Conservation (phyloP, 1,284 basidiomycete genomes). For the Ganoderma boninense region DNA sequence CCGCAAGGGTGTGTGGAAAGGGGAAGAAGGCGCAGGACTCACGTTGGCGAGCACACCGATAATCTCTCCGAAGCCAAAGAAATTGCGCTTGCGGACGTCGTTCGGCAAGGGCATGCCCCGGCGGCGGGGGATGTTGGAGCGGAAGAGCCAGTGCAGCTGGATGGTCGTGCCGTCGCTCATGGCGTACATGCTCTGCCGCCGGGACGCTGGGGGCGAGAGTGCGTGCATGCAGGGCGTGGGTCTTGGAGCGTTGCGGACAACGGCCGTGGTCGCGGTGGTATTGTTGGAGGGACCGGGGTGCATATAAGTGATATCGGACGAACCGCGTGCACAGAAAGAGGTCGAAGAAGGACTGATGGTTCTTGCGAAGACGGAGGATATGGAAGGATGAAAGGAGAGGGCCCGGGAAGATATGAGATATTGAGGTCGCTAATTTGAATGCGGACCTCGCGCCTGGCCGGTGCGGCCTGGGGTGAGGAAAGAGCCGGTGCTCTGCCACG, state of each 20-base stretch:
- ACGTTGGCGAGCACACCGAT: slow-evolving; percentile 80
- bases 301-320: slow-evolving; percentile 25
- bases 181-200: slow-evolving; percentile 38
- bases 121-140: slow-evolving; percentile 72
- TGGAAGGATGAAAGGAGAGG: slow-evolving; percentile 27
- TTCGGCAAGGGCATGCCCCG: slow-evolving; percentile 64
- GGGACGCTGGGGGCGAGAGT: slow-evolving; percentile 35
- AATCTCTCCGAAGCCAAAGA: slow-evolving; percentile 84
- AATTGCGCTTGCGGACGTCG: slow-evolving; percentile 69
- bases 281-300: slow-evolving; percentile 33
- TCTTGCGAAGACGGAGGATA: slow-evolving; percentile 26
- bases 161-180: slow-evolving; percentile 33
- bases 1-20: background rate
- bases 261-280: slow-evolving; percentile 25
- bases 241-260: slow-evolving; percentile 27
- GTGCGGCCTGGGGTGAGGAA: slow-evolving; percentile 24
- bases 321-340: slow-evolving; percentile 18
- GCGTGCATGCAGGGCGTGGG: slow-evolving; percentile 35
- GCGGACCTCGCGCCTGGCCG: slow-evolving; percentile 24
- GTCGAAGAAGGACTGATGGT: slow-evolving; percentile 23
- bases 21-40: slow-evolving; percentile 41
- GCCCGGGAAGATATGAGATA: slow-evolving; percentile 33
- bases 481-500: slow-evolving; percentile 18
- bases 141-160: slow-evolving; percentile 71
- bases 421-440: slow-evolving; percentile 21